Conservation (phyloP, 129 eudicot genomes). For the Chrysanthemum lavandulifolium region DNA sequence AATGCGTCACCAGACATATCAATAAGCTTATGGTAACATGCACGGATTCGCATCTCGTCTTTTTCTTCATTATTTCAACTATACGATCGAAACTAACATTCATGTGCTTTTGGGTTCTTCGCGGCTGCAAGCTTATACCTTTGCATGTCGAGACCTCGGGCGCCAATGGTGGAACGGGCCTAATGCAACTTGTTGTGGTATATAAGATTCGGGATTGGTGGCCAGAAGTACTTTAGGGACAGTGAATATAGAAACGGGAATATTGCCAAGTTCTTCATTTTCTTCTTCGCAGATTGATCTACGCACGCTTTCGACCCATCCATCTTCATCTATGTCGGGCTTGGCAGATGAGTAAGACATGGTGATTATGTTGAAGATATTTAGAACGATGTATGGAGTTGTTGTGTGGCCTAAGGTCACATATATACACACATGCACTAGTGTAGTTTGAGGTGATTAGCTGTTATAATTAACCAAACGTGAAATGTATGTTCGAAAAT, state of each 20-base stretch:
- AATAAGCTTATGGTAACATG: conserved; percentile 54
- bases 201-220: conserved; percentile 45
- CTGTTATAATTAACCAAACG: background rate
- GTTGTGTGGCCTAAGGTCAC: background rate
- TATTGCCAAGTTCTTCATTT: conserved; percentile 26
- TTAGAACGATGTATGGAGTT: conserved; percentile 4
- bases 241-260: conserved; percentile 53
- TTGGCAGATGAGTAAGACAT: conserved; percentile 8
- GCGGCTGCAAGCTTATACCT: conserved; percentile 37
- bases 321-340: background rate
- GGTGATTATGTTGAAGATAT: background rate
- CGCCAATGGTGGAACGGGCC: conserved; percentile 70
- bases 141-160: conserved; percentile 33
- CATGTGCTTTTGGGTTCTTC: conserved; percentile 25
- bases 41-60: conserved; percentile 44
- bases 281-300: conserved; percentile 38
- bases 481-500: background rate
- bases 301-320: conserved; percentile 17
- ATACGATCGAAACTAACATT: conserved; percentile 29
- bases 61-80: conserved; percentile 27
- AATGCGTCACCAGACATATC: conserved; percentile 41
- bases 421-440: background rate
- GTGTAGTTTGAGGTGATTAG: background rate
- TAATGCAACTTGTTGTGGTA: conserved; percentile 54
- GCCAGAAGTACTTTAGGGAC: conserved; percentile 51